Conservation (phyloP, 1,284 basidiomycete species). For the Wolfiporia cocos region DNA sequence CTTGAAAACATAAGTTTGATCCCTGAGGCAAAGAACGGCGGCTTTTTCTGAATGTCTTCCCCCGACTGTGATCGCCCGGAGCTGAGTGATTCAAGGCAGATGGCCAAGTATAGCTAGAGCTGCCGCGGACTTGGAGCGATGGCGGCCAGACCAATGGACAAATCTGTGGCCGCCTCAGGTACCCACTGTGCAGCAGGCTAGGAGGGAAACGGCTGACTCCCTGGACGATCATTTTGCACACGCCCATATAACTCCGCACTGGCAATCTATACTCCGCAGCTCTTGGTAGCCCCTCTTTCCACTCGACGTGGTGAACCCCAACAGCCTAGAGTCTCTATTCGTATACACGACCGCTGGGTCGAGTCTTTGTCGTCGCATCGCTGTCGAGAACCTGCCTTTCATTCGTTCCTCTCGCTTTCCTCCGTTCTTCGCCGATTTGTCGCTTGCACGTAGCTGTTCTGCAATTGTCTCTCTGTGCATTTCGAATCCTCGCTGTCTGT, state of each 20-base stretch:
- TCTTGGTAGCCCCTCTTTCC: conserved; percentile 12
- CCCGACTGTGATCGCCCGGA: no score
- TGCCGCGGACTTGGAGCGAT: no score
- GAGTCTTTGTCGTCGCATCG: conserved; percentile 24
- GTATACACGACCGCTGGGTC: conserved; percentile 13
- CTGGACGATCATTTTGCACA: no score
- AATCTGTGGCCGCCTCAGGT: no score
- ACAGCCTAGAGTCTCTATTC: conserved; percentile 5
- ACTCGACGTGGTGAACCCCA: conserved; percentile 13
- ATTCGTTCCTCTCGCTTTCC: conserved; percentile 30
- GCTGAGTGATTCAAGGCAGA: no score
- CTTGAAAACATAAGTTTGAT: no score
- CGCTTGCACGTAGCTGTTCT: conserved; percentile 30
- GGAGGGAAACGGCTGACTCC: no score
- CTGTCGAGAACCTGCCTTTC: conserved; percentile 28
- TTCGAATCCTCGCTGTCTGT: conserved; percentile 23
- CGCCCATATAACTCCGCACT: conserved; percentile 23
- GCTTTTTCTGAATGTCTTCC: no score
- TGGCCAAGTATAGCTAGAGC: no score
- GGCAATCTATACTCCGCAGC: conserved; percentile 21
- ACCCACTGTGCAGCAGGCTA: no score
- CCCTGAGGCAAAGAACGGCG: no score
- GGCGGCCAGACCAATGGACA: no score
- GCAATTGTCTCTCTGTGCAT: conserved; percentile 24
- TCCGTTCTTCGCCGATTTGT: conserved; percentile 30